Percentiles rank a stretch among this genome's conserved stretches.
These are phyloP conservation scores for Emmonsiellopsis sp. DNA, from an alignment of 2,329 filamentous ascomycete genomes.

Conservation along the genomic window DNA sequence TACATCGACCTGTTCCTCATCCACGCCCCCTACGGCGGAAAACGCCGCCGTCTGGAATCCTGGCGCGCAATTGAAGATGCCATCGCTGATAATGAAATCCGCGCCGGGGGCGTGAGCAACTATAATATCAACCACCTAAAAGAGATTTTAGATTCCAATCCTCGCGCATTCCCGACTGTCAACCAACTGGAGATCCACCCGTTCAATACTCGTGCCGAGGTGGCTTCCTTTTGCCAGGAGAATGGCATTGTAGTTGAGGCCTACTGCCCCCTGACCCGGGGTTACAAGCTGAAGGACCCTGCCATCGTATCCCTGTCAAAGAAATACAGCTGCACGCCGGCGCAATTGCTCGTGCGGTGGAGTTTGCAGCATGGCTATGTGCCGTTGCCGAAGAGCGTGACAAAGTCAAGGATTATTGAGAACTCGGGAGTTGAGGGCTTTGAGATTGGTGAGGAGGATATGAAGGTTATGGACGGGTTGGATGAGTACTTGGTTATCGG, in stretches of 20 bases:
- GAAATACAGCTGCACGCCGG: constrained; percentile 62
- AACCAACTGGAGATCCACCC: constrained; percentile 39
- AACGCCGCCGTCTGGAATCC: constrained; percentile 34
- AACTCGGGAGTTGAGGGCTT: constrained; percentile 52
- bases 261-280: constrained; percentile 68
- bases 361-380: constrained; percentile 65
- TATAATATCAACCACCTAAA: constrained; percentile 48
- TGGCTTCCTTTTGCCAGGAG: constrained; percentile 56
- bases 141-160: constrained; percentile 34
- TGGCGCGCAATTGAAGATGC: constrained; percentile 61
- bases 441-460: constrained; percentile 11
- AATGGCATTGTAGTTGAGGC: constrained; percentile 66
- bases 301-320: constrained; percentile 52
- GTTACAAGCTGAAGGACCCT: constrained; percentile 59
- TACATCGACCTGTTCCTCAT: constrained; percentile 62
- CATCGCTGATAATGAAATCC: constrained; percentile 50
- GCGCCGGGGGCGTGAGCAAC: constrained; percentile 69
- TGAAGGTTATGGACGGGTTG: constrained; percentile 7
- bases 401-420: constrained; percentile 52
- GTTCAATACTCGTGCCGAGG: constrained; percentile 58
- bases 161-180: constrained; percentile 33
- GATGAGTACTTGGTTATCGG: constrained; percentile 6
- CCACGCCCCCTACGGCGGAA: constrained; percentile 43
- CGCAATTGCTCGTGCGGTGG: constrained; percentile 71
- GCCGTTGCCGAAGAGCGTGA: constrained; percentile 64